Base-by-base conservation (phyloP, 108 stramenopile genomes). In the Nannochloropsis gaditana region DNA sequence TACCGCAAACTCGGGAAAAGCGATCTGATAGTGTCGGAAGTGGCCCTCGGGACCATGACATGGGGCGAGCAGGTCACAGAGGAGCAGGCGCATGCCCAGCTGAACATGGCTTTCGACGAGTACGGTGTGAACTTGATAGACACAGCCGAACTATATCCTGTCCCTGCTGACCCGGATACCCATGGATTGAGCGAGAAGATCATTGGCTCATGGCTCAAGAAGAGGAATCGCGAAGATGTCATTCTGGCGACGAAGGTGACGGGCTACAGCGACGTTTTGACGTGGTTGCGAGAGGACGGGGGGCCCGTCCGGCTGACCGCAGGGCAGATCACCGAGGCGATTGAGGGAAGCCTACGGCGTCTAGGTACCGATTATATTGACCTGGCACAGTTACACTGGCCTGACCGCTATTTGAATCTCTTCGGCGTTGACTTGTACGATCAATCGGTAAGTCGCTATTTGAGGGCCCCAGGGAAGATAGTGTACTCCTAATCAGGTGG, bases 41-140 rank as follows among this genome's bases (percentile, higher is more conserved):
- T 90, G 9, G 86, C 90, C 84, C 79, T 92, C 42, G 92, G 90
- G 21, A 91, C 91, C 15, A 91, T 91, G 92, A 88, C 90, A n/a
- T 91, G 89, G 88, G 90, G 86, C 41, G 44, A 84, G 80, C 97
- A 98, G 45, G 96, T 96, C 86, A 94, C 93, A 10, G 82, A 93
- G 10, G 92, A 94, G 83, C 94, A 96, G 83, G 97, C 95, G 41
- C 93, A 95, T 31, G 92, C 91, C 31, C 94, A 94, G 85, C 89
- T 97, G 3, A 92, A 94, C 44, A 82, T 82, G 43, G 96, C 97
- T 9, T 94, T 92, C 85, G 94, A 95, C 86, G 85, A 95, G 9
- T 95, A 94, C 84, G 97, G 96, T 5, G 91, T 97, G 82, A 97
- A 97, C 85, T 95, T 95, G 86, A 44, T 97, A 15, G 97, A 97